Base-by-base conservation (phyloP, 352 stramenopile genomes). In the Globisporangium ultimum region DNA sequence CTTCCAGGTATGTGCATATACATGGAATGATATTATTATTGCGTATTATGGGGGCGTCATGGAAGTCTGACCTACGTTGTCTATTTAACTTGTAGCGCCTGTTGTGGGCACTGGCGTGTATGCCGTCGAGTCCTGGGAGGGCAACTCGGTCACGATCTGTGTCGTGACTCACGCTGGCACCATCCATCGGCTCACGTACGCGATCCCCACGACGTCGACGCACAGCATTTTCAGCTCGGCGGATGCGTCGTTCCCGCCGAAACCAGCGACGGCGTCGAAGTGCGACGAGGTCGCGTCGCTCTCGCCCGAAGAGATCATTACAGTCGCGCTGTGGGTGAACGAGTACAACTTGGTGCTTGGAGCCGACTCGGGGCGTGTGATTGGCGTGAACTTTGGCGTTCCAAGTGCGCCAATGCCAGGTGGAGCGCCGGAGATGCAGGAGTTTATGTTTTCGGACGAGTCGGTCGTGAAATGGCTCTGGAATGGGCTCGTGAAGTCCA, bases 301-400 rank as follows among this genome's bases (percentile, higher is more conserved):
- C 15, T 59, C 68, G n/a, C 53, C 66, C 7, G 68, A 88, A 32
- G 79, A 92, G 38, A 74, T 87, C 48, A 65, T 92, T 49, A 84
- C 76, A 1, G 76, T 78, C 18, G 80, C 75, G 24, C 53, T 87
- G 13, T 90, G 83, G 83, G 66, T 90, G 17, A 89, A 92, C 49
- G 83, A 90, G 65, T 89, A 84, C 61, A 90, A 92, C 52, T 34
- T 89, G 18, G 76, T 89, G 18, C 51, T 92, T 20, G 80, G 78
- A 12, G 85, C 76, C 2, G 79, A 91, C 62, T 49, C 67, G 0
- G 83, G 83, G 0, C 76, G 76, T 21, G 74, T 90, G 14, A 46
- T 92, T 3, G 83, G 78, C 13, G 76, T 91, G 34, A 91, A 91
- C 43, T 88, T 89, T 55, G 80, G 80, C 3, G 65, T 89, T 0